Percentiles rank a stretch among this genome's conserved stretches.
Conservation (phyloP, 2,329 filamentous ascomycete species). For the Botryotinia calthae region DNA sequence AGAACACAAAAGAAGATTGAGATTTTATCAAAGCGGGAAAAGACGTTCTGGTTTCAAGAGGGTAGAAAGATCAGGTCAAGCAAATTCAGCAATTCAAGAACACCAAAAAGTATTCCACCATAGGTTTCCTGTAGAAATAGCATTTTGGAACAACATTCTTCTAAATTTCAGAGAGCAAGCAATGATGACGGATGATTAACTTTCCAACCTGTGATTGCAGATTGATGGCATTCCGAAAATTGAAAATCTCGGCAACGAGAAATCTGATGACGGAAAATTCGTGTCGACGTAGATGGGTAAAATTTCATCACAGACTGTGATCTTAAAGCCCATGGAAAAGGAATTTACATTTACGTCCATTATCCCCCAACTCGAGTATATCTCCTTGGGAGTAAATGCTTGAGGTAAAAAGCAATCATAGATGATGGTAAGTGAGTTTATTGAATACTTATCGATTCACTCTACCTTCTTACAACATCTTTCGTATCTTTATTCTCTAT, state of each 20-base stretch:
- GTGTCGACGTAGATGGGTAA: not conserved
- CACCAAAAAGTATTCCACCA: not conserved
- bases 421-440: not conserved
- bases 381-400: not conserved
- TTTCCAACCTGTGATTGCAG: not conserved
- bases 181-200: not conserved
- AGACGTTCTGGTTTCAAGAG: not conserved
- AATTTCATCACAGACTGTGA: no score
- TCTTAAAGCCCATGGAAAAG: not conserved
- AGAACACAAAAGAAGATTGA: not conserved
- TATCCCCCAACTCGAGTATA: no score
- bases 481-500: not conserved
- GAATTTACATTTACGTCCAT: no score
- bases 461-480: not conserved
- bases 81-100: not conserved
- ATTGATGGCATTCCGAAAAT: not conserved
- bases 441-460: not conserved
- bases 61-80: not conserved
- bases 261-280: not conserved
- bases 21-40: not conserved
- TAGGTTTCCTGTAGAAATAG: not conserved
- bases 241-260: accelerated
- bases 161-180: not conserved
- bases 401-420: not conserved
- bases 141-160: not conserved